Conservation (phyloP, 352 stramenopile genomes). For the Globisporangium barbulae region DNA sequence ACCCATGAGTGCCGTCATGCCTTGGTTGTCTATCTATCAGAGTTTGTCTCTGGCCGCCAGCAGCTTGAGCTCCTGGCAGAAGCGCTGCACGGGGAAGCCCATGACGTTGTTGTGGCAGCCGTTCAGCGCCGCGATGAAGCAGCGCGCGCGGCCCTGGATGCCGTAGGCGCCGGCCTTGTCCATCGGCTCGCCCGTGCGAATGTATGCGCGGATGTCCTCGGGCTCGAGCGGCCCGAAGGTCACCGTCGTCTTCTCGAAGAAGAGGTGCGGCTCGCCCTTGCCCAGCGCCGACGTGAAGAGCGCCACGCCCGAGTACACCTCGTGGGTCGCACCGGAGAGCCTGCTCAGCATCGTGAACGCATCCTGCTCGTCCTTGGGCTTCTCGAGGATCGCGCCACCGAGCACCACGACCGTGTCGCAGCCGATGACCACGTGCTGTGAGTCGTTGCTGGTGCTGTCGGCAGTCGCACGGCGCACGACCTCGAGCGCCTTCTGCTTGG, state of each 20-base stretch:
- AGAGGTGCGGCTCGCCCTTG: slow-evolving; percentile 48
- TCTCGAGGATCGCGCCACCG: slow-evolving; percentile 86
- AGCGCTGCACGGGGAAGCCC: slow-evolving; percentile 82
- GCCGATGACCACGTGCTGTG: slow-evolving; percentile 60
- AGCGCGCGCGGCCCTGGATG: slow-evolving; percentile 82
- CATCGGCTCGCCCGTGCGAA: slow-evolving; percentile 88
- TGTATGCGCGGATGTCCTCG: slow-evolving; percentile 77
- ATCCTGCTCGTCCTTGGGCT: slow-evolving; percentile 78
- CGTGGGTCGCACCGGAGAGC: slow-evolving; percentile 67
- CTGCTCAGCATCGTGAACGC: slow-evolving; percentile 76
- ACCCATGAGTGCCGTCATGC: neutral
- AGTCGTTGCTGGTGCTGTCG: neutral
- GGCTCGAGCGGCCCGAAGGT: slow-evolving; percentile 53
- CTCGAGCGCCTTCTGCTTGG: slow-evolving; percentile 74
- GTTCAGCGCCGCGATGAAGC: slow-evolving; percentile 75
- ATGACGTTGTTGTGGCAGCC: slow-evolving; percentile 93
- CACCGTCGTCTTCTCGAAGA: slow-evolving; percentile 65
- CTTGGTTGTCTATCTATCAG: slow-evolving; percentile 15
- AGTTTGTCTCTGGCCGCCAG: slow-evolving; percentile 39
- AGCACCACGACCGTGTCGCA: slow-evolving; percentile 89
- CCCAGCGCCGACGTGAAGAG: slow-evolving; percentile 53
- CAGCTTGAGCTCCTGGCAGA: slow-evolving; percentile 54
- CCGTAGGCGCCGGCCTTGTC: slow-evolving; percentile 91
- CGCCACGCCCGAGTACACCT: slow-evolving; percentile 88
- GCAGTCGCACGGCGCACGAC: slow-evolving; percentile 45